Base-by-base conservation (phyloP, 768 basidiomycete genomes). In the Rhodotorula babjevae region DNA sequence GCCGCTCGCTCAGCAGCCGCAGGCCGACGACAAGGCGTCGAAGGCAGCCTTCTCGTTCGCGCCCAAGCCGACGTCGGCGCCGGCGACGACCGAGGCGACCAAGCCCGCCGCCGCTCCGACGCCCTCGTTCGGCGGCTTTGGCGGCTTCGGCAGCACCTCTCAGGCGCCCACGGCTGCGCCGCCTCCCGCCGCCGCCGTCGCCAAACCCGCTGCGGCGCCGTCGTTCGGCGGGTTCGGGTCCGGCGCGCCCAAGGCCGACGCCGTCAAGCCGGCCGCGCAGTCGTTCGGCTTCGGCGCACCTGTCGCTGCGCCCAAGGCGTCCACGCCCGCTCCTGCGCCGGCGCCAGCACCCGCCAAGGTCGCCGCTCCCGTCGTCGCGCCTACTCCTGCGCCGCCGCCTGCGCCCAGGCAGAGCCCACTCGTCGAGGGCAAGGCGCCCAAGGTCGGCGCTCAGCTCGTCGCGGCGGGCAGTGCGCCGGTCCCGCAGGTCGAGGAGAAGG, bases 401-500 rank as follows among this genome's bases (percentile, higher is more conserved):
- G 4, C 44, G 12, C 46, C 44, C 21, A 49, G 52, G 61, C 19
- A 36, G 33, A 57, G 56, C 33, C 33, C 44, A 25, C 12, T 59
- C 58, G 58, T 62, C 61, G 49, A 25, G 29, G 7, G n/a, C 33
- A 15, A 66, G 23, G 47, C 61, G 11, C 70, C 71, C 1, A 68
- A 67, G 29, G 27, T 76, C 65, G 74, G 71, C 36, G 9, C 58
- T 1, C 44, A 72, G 55, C 68, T 76, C 42, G 42, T 63, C 46
- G 52, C 49, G 2, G 33, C 57, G 12, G 59, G 40, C 25, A 33
- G 33, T 6, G 62, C 65, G 9, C 2, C 47, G 0, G n/a, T 27
- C 4, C 64, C 67, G 21, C 44, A n/a, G 10, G 77, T 78, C 31
- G n/a, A 71, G 40, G 76, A 77, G 66, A 74, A 60, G 25, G 78